Conservation (phyloP, 164 flowering plant genomes). For the Echeveria elegans region DNA sequence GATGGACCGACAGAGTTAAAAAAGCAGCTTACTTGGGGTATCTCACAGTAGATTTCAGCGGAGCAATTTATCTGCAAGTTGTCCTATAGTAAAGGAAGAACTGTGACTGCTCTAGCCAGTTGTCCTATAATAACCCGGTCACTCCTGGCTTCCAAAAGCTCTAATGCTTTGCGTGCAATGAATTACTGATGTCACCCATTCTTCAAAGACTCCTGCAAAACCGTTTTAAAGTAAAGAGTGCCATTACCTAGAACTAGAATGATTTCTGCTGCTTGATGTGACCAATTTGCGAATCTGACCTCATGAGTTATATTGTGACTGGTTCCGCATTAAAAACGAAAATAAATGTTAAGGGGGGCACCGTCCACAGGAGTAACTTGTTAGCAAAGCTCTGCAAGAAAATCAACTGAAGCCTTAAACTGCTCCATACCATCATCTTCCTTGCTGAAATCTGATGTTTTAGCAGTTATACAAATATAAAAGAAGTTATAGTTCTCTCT, state of each 20-base stretch:
- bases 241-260: slow-evolving; percentile 71
- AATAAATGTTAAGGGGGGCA: slow-evolving; percentile 1
- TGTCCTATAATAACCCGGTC: too few species aligned
- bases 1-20: too few species aligned
- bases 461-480: not conserved
- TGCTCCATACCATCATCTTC: slow-evolving; percentile 61
- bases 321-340: not conserved
- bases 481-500: not conserved
- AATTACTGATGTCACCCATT: too few species aligned
- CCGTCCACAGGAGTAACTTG: slow-evolving; percentile 28
- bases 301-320: slow-evolving; percentile 11
- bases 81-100: too few species aligned
- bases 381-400: slow-evolving; percentile 74
- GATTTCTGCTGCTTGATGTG: slow-evolving; percentile 87
- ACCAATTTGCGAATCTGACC: slow-evolving; percentile 45
- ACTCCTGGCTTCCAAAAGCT: too few species aligned
- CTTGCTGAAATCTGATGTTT: slow-evolving; percentile 26
- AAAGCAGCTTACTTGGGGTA: too few species aligned
- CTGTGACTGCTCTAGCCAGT: too few species aligned
- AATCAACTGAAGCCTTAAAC: slow-evolving; percentile 64
- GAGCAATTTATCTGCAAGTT: too few species aligned
- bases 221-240: too few species aligned
- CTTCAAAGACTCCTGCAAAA: too few species aligned
- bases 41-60: too few species aligned
- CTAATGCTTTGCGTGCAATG: too few species aligned